These are phyloP conservation scores for Gossypium arboreum DNA, from an alignment of 345 rosid genomes.

Conservation along the genomic window DNA sequence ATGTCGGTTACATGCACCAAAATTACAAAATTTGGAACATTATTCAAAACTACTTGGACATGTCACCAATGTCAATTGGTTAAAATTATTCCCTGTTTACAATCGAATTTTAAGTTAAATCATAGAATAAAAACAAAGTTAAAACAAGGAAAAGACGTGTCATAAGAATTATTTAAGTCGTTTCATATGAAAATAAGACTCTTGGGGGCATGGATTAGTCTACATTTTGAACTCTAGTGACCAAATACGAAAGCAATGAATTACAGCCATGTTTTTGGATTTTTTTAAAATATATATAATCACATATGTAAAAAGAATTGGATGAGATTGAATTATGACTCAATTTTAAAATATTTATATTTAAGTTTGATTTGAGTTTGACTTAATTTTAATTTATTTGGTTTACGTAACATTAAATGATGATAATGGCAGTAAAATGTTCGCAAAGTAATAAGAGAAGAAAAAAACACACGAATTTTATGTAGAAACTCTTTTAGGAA, in stretches of 20 bases:
- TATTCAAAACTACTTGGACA: neutral
- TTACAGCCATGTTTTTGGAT: neutral
- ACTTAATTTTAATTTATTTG: too few species aligned
- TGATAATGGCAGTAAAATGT: accelerated
- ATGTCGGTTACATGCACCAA: neutral
- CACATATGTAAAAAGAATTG: too few species aligned
- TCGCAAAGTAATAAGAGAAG: too few species aligned
- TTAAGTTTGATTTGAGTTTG: too few species aligned
- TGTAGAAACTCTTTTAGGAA: too few species aligned
- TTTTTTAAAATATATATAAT: too few species aligned
- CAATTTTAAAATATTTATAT: too few species aligned
- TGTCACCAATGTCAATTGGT: neutral
- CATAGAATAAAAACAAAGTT: neutral
- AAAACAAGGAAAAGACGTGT: neutral
- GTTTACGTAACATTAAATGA: too few species aligned
- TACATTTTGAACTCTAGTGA: neutral
- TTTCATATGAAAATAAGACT: slow-evolving; percentile 9
- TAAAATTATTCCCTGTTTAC: neutral
- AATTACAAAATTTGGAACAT: neutral
- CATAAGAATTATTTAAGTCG: neutral
- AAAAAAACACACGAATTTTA: too few species aligned
- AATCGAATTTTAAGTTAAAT: neutral
- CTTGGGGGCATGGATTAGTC: slow-evolving; percentile 5
- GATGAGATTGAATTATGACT: too few species aligned
- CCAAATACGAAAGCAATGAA: neutral